These are phyloP conservation scores for Mycena amicta DNA, from an alignment of 768 basidiomycete genomes.

Conservation along the genomic window DNA sequence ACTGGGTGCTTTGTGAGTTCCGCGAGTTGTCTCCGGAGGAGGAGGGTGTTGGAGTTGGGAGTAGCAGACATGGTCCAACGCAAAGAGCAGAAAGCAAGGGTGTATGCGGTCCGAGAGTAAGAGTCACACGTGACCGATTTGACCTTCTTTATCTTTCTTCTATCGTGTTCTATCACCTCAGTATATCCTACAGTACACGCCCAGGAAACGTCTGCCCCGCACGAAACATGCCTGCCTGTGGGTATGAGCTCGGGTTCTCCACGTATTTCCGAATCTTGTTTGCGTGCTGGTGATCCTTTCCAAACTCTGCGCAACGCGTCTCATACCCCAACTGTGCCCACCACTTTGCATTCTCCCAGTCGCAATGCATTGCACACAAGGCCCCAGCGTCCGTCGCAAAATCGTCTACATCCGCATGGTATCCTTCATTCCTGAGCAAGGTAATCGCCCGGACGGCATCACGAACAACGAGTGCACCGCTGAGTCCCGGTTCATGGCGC, in stretches of 20 bases:
- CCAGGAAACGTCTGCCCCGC: conserved; percentile 1
- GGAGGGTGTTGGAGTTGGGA: conserved; percentile 54
- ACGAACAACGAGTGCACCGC: conserved; percentile 3
- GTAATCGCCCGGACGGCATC: neutral
- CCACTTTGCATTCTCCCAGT: conserved; percentile 28
- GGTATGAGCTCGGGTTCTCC: conserved; percentile 8
- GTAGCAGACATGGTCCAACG: conserved; percentile 49
- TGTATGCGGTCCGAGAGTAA: neutral
- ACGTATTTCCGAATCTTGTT: neutral
- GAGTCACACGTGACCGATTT: neutral
- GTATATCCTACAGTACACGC: neutral
- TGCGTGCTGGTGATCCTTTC: conserved; percentile 21
- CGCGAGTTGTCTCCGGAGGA: conserved; percentile 75
- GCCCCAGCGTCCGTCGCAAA: conserved; percentile 24
- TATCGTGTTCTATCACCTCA: neutral
- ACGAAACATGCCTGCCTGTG: conserved; percentile 10
- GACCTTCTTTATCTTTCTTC: neutral
- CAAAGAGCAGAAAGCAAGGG: conserved; percentile 35
- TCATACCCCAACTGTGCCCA: conserved; percentile 25
- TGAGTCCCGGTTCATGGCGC: conserved; percentile 2
- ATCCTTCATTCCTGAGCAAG: conserved; percentile 23
- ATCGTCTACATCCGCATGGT: conserved; percentile 24
- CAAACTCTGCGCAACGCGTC: conserved; percentile 24
- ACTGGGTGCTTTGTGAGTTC: conserved; percentile 94
- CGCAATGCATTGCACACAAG: conserved; percentile 24